phyloP scores from a whole-genome alignment of 192 early-diverging fungal genomes.

The Spinellus fusiger region DNA sequence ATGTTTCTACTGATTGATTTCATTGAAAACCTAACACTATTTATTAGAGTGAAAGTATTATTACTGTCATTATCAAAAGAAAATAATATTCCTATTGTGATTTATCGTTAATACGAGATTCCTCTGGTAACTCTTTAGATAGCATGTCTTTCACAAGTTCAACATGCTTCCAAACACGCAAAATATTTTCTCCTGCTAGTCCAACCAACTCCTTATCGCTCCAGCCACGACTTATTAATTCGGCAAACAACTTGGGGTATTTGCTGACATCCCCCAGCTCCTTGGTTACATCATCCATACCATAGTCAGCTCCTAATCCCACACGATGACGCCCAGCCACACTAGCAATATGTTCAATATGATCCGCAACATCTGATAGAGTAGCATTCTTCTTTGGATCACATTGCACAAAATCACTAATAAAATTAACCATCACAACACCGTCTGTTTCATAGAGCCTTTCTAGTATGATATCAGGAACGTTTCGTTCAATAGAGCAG shows the following conservation, averaged over 20 bases:
- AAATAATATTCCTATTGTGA: neutral
- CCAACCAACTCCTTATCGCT: conserved; percentile 34
- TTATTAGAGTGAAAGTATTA: too few species aligned
- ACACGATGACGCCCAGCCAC: conserved; percentile 47
- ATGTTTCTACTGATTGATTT: too few species aligned
- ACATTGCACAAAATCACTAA: conserved; percentile 41
- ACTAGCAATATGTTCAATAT: conserved; percentile 48
- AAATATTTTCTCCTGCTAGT: conserved; percentile 34
- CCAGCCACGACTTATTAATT: conserved; percentile 32
- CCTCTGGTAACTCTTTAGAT: conserved; percentile 10
- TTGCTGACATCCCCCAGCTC: conserved; percentile 52
- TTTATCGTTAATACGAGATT: conserved; percentile 12
- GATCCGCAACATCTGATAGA: conserved; percentile 45
- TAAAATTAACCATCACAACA: conserved; percentile 63
- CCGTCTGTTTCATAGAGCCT: conserved; percentile 43
- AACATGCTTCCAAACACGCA: conserved; percentile 33
- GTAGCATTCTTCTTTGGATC: conserved; percentile 18
- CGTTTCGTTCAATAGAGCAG: conserved; percentile 51
- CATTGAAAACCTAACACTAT: too few species aligned
- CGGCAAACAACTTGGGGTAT: conserved; percentile 29
- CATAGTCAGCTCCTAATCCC: conserved; percentile 63
- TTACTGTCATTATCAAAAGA: neutral
- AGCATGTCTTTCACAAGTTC: conserved; percentile 30
- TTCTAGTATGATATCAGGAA: conserved; percentile 50
- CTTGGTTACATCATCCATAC: conserved; percentile 36